Evolutionary conservation across 352 stramenopile genomes (phyloP).

Genomic region (Globisporangium rhizosaccharum): DNA sequence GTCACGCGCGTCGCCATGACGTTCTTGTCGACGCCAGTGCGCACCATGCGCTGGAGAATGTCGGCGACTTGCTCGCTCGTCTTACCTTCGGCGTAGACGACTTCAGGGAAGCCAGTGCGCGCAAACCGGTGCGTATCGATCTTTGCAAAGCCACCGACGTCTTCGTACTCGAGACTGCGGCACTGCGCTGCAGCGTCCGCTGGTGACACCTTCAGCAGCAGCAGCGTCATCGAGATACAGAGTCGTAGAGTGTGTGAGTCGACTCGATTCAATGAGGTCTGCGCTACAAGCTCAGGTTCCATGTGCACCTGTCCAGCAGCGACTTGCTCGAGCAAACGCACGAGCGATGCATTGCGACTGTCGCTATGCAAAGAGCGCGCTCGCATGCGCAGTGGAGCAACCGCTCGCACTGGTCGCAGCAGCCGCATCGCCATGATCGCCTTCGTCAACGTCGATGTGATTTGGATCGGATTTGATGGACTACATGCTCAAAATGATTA

Average conservation of each 20-base stretch:
- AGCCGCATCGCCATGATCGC: neutral
- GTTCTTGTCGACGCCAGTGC: conserved; percentile 33
- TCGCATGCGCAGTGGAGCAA: neutral
- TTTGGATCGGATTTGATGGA: neutral
- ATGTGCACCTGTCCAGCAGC: conserved; percentile 38
- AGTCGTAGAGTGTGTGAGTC: neutral
- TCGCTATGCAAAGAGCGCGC: neutral
- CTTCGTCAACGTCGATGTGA: neutral
- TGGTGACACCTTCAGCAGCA: conserved; percentile 19
- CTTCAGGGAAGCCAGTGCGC: conserved; percentile 94
- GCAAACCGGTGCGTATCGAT: conserved; percentile 86
- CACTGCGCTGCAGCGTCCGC: conserved; percentile 19
- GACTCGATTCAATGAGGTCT: neutral
- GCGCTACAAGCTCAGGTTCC: neutral
- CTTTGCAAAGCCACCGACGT: conserved; percentile 56
- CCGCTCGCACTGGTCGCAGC: no score
- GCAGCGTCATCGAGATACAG: neutral
- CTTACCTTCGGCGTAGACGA: conserved; percentile 94
- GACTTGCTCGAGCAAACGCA: conserved; percentile 47
- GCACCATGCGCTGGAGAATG: conserved; percentile 90
- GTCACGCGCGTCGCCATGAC: conserved; percentile 86
- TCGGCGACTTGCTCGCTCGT: conserved; percentile 82
- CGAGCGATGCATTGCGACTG: conserved; percentile 8
- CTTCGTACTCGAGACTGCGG: conserved; percentile 42
- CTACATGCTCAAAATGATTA: neutral